phyloP scores from a whole-genome alignment of 768 basidiomycete genomes.

The Lactarius psammicola region DNA sequence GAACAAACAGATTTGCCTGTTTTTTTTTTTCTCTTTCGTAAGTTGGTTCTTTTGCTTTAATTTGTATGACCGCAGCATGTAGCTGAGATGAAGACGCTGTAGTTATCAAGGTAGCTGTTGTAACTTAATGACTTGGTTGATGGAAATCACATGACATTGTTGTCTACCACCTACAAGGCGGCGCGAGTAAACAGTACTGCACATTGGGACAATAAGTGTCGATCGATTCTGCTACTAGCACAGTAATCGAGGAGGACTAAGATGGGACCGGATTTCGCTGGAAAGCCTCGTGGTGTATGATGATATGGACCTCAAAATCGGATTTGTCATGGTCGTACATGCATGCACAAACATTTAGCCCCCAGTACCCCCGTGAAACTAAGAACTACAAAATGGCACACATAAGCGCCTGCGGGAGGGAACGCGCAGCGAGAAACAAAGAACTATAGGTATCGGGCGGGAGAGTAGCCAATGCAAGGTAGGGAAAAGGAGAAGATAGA shows the following conservation, averaged over 20 bases:
- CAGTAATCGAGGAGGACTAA: too few relatives aligned
- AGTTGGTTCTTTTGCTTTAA: neutral
- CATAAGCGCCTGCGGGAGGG: conserved; percentile 20
- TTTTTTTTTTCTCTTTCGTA: neutral
- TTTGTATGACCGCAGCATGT: neutral
- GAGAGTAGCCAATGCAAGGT: conserved; percentile 28
- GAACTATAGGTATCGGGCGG: conserved; percentile 29
- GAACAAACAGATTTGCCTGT: neutral
- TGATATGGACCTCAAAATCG: neutral
- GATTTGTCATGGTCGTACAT: neutral
- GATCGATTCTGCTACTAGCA: too few relatives aligned
- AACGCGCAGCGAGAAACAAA: conserved; percentile 23
- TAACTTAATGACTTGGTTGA: neutral
- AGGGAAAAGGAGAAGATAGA: conserved; percentile 21
- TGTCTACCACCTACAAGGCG: too few relatives aligned
- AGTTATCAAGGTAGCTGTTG: neutral
- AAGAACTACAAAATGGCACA: conserved; percentile 38
- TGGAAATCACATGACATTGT: neutral
- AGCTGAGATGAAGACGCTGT: neutral
- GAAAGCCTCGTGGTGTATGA: neutral
- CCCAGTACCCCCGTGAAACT: conserved; percentile 35
- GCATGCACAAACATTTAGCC: conserved; percentile 30
- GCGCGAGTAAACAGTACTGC: too few relatives aligned
- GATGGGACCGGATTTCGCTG: too few relatives aligned
- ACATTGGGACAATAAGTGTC: too few relatives aligned